Conservation (phyloP, 1,139 yeast species). For the Lodderomyces margitis region DNA sequence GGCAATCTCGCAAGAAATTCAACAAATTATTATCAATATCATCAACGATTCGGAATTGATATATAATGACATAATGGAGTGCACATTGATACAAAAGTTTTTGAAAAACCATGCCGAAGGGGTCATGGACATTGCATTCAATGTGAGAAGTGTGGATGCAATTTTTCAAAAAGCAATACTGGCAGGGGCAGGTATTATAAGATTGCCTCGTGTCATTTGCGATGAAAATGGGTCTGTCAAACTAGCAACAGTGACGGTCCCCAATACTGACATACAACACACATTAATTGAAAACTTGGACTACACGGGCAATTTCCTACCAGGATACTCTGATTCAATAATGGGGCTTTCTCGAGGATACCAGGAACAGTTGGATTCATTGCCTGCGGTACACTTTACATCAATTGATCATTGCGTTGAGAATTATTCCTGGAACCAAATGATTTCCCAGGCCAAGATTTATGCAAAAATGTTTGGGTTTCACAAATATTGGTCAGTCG, state of each 20-base stretch:
- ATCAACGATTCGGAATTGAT: slow-evolving; percentile 21
- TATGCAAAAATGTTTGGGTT: slow-evolving; percentile 68
- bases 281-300: slow-evolving; percentile 56
- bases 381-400: slow-evolving; percentile 37
- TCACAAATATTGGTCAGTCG: slow-evolving; percentile 81
- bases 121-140: slow-evolving; percentile 67
- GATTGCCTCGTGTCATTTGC: slow-evolving; percentile 34
- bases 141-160: slow-evolving; percentile 48
- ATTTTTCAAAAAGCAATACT: slow-evolving; percentile 46
- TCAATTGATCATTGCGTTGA: slow-evolving; percentile 78
- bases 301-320: slow-evolving; percentile 53
- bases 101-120: slow-evolving; percentile 71
- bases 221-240: slow-evolving; percentile 54
- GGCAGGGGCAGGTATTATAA: slow-evolving; percentile 54
- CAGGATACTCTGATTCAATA: slow-evolving; percentile 41
- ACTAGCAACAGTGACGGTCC: slow-evolving; percentile 55
- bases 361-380: slow-evolving; percentile 14
- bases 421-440: slow-evolving; percentile 68
- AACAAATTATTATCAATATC: slow-evolving; percentile 15
- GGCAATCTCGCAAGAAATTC: slow-evolving; percentile 14
- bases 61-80: slow-evolving; percentile 24
- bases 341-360: slow-evolving; percentile 9
- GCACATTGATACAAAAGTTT: slow-evolving; percentile 35
- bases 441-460: slow-evolving; percentile 55
- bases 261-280: slow-evolving; percentile 64